Evolutionary conservation across 1,139 yeast species (phyloP).

Genomic region (Geotrichum bryndzae): DNA sequence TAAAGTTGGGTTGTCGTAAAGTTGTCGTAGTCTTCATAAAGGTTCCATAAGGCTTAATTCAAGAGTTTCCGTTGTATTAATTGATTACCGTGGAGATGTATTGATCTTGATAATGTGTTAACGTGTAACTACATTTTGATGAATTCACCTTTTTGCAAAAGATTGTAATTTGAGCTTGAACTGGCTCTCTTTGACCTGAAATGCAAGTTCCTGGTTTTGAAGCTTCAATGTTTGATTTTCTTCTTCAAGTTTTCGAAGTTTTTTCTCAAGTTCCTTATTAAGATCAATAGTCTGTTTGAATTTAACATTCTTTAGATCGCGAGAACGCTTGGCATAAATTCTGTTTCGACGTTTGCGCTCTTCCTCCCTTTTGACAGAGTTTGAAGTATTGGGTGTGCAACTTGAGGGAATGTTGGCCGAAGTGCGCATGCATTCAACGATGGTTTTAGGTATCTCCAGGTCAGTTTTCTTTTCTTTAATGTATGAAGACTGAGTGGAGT

Average conservation of each 20-base stretch:
- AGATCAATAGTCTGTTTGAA: slow-evolving; percentile 10
- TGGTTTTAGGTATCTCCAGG: not conserved
- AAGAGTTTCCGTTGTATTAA: too few species aligned
- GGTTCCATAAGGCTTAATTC: not conserved
- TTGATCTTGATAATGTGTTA: not conserved
- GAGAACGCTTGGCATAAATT: slow-evolving; percentile 18
- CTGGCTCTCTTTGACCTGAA: not conserved
- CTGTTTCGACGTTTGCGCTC: slow-evolving; percentile 18
- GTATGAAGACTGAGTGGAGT: not conserved
- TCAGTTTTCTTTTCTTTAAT: not conserved
- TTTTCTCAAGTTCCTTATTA: slow-evolving; percentile 11
- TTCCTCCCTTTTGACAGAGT: slow-evolving; percentile 3
- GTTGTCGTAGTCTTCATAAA: not conserved
- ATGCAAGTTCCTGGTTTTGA: not conserved
- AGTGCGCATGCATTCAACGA: not conserved
- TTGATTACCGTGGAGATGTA: too few species aligned
- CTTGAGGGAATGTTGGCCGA: not conserved
- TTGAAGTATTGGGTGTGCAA: not conserved
- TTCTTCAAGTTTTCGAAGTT: not conserved
- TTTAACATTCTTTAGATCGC: slow-evolving; percentile 16
- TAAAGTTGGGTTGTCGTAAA: not conserved
- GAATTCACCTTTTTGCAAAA: too few species aligned
- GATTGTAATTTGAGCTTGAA: not conserved
- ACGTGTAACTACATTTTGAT: too few species aligned
- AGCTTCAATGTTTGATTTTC: not conserved